Base-by-base conservation (phyloP, 2,329 filamentous ascomycete genomes). In the Penicillium glabrum region DNA sequence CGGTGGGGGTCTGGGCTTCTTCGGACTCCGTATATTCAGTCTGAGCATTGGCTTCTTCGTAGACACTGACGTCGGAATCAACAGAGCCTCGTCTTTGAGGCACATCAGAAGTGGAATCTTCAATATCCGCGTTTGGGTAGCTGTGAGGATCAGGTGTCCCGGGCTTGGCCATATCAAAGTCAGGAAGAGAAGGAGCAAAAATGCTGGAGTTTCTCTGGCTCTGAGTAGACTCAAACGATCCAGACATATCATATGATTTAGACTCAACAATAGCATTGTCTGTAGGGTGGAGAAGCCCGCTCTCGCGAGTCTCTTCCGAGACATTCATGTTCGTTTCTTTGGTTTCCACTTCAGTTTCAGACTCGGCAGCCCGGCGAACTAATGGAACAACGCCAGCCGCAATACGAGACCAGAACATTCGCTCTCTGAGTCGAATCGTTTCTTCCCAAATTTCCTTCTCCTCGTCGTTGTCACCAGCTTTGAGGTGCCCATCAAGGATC, bases 391-490 rank as follows among this genome's bases (percentile, higher is more conserved):
- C 91, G 14, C 95, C 95, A 27, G 93, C 95, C 26, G 93, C 93
- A 51, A 99, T 86, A 54, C 95, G 85, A 50, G 90, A 86, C 95
- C 95, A 99, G 72, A 99, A 99, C 89, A 99, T 96, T 65, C 93
- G 88, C 73, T 99, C 95, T 50, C 95, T 83, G 47, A 98, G 76
- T 29, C 89, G 86, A 11, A 97, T 89, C 56, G 91, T 91, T 78
- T 99, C 95, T 71, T 98, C 93, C 95, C 95, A 99, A 0, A 92
- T 91, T 27, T 86, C 85, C 69, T 89, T 91, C 75, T 96, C 91
- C 33, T 92, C 90, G 49, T 95, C 91, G 39, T 89, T 85, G 55
- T 89, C 90, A 46, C 93, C 90, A 13, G 89, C 88, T 50, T 90
- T 86, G 87, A 95, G 95, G 68, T 96, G 89, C 2, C 95, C 95